Percentiles rank a stretch among this genome's conserved stretches.
phyloP scores from a whole-genome alignment of 2,329 filamentous ascomycete species.

The Aspergillus pseudoglaucus region DNA sequence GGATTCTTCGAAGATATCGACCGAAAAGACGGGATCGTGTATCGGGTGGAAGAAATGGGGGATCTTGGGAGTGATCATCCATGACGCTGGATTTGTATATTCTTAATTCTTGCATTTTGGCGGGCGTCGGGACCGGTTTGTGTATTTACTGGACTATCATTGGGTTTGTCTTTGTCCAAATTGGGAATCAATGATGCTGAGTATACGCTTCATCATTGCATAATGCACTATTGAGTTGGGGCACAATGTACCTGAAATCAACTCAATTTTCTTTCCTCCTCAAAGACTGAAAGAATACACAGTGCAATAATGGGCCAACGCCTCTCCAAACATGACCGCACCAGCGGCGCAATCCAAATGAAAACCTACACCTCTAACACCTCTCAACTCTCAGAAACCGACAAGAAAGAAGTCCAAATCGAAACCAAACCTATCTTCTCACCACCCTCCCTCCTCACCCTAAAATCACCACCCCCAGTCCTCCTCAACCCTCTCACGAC shows the following conservation, averaged over 20 bases:
- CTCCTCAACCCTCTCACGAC: not conserved
- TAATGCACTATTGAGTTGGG: not conserved
- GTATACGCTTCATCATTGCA: not conserved
- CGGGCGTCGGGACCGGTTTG: not conserved
- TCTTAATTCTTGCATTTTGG: not conserved
- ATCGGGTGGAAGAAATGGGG: slow-evolving; percentile 1
- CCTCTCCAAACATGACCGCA: slow-evolving; percentile 7
- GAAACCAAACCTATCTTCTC: too few relatives aligned
- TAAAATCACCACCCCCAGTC: too few relatives aligned
- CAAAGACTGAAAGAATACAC: not conserved
- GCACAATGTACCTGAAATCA: not conserved
- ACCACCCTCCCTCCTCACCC: too few relatives aligned
- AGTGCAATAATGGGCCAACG: not conserved
- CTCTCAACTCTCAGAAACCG: too few relatives aligned
- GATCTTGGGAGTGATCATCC: not conserved
- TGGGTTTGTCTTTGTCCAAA: not conserved
- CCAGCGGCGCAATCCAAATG: slow-evolving; percentile 19
- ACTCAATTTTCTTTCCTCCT: not conserved
- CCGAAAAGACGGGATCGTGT: slow-evolving; percentile 12
- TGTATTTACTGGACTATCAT: not conserved
- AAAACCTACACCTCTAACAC: slow-evolving; percentile 16
- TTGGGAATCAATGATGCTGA: not conserved
- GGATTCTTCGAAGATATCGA: slow-evolving; percentile 19
- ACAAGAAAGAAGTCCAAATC: too few relatives aligned
- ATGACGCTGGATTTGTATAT: not conserved